phyloP scores from a whole-genome alignment of 495 filamentous ascomycete species.

The Talaromyces liani region DNA sequence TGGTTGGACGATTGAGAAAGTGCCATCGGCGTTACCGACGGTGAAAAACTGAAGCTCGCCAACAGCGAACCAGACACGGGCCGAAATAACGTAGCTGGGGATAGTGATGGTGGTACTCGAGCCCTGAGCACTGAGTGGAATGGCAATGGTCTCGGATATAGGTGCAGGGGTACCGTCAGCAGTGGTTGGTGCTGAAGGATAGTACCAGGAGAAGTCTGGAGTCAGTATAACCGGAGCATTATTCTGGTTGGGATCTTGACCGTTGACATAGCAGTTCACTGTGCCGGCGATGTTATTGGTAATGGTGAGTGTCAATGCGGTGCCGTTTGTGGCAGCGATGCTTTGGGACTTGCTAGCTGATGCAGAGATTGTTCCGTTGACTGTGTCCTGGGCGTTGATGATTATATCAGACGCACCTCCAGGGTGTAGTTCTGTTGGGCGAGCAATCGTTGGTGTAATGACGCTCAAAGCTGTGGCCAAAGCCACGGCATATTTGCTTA shows the following conservation, averaged over 20 bases:
- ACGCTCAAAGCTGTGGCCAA: not conserved
- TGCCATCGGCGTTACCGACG: conserved; percentile 19
- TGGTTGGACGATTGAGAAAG: conserved; percentile 28
- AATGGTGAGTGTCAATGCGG: conserved; percentile 15
- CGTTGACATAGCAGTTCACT: conserved; percentile 33
- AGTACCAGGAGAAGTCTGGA: conserved; percentile 25
- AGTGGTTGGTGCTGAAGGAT: conserved; percentile 20
- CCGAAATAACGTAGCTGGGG: conserved; percentile 29
- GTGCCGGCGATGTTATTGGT: conserved; percentile 32
- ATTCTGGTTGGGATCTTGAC: conserved; percentile 19
- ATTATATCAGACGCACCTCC: conserved; percentile 6
- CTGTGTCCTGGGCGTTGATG: conserved; percentile 7
- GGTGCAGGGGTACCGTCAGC: conserved; percentile 15
- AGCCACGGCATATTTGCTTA: not conserved
- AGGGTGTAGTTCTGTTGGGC: conserved; percentile 7
- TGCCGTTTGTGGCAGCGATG: not conserved
- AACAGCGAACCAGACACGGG: conserved; percentile 34
- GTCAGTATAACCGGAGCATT: conserved; percentile 24
- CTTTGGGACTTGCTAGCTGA: not conserved
- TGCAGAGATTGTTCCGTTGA: conserved; percentile 6
- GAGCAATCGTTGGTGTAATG: not conserved
- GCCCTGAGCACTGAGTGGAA: conserved; percentile 21
- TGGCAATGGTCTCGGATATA: conserved; percentile 20
- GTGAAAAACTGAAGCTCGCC: conserved; percentile 35
- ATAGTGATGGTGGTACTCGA: conserved; percentile 29